Conservation (phyloP, 768 basidiomycete genomes). For the Cystobasidium tubakii region DNA sequence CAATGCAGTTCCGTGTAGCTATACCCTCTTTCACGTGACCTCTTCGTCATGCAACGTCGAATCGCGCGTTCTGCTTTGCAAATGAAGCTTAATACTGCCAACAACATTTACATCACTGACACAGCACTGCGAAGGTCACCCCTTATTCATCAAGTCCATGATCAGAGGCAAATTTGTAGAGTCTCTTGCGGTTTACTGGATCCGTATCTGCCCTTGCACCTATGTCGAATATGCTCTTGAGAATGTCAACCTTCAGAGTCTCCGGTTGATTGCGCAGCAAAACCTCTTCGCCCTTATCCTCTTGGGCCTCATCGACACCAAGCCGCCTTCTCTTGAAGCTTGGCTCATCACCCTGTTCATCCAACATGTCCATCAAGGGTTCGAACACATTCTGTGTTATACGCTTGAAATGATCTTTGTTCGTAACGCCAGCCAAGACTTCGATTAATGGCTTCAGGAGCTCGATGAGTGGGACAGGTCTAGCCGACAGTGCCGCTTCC, state of each 20-base stretch:
- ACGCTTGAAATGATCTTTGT: slow-evolving; percentile 64
- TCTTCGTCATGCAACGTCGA: neutral
- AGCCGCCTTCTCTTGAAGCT: neutral
- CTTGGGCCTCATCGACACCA: neutral
- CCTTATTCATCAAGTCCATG: slow-evolving; percentile 1
- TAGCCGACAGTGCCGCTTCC: slow-evolving; percentile 33
- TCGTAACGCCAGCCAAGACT: slow-evolving; percentile 65
- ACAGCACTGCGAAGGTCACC: no score
- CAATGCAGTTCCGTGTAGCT: neutral
- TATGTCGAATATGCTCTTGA: neutral
- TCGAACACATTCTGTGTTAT: slow-evolving; percentile 63
- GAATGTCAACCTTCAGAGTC: slow-evolving; percentile 7
- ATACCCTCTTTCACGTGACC: neutral
- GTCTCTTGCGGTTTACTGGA: slow-evolving; percentile 16
- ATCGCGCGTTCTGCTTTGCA: neutral
- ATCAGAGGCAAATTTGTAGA: slow-evolving; percentile 23
- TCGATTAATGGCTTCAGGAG: slow-evolving; percentile 66
- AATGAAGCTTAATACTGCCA: neutral
- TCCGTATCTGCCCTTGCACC: slow-evolving; percentile 17
- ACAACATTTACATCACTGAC: neutral
- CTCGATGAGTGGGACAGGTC: slow-evolving; percentile 56
- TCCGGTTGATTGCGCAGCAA: slow-evolving; percentile 14
- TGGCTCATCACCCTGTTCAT: slow-evolving; percentile 45
- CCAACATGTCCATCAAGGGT: slow-evolving; percentile 62
- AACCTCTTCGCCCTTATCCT: neutral